These are phyloP conservation scores for Bretschneidera sinensis DNA, from an alignment of 345 rosid genomes.

Conservation along the genomic window DNA sequence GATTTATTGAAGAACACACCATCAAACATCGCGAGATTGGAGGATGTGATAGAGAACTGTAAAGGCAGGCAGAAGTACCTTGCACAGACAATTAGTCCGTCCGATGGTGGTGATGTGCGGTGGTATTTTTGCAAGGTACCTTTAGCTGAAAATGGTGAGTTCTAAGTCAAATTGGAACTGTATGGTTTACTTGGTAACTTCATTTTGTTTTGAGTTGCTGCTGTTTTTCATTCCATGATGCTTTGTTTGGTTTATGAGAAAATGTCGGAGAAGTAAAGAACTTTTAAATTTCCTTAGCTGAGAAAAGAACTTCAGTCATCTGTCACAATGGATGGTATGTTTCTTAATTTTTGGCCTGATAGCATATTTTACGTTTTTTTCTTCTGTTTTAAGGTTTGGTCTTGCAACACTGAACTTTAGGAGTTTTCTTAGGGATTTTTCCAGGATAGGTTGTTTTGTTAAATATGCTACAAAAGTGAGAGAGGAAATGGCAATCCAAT, in stretches of 20 bases:
- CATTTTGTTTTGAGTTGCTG: background rate
- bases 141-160: constrained; percentile 67
- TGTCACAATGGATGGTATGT: background rate
- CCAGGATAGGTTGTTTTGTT: too few relatives aligned
- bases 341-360: too few relatives aligned
- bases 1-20: constrained; percentile 93
- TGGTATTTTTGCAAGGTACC: constrained; percentile 93
- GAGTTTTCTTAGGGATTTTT: background rate
- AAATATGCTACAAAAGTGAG: too few relatives aligned
- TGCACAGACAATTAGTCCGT: constrained; percentile 77
- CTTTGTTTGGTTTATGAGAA: background rate
- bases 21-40: constrained; percentile 80
- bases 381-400: background rate
- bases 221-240: background rate
- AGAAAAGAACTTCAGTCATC: background rate
- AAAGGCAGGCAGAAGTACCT: constrained; percentile 80
- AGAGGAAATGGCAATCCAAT: too few relatives aligned
- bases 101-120: constrained; percentile 85
- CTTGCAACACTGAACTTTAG: background rate
- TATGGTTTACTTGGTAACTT: background rate
- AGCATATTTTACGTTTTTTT: too few relatives aligned
- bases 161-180: background rate
- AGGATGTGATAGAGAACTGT: constrained; percentile 78
- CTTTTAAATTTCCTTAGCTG: background rate
- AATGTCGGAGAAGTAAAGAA: background rate